phyloP scores from a whole-genome alignment of 192 early-diverging fungal genomes.

The Haplosporangium gracile region DNA sequence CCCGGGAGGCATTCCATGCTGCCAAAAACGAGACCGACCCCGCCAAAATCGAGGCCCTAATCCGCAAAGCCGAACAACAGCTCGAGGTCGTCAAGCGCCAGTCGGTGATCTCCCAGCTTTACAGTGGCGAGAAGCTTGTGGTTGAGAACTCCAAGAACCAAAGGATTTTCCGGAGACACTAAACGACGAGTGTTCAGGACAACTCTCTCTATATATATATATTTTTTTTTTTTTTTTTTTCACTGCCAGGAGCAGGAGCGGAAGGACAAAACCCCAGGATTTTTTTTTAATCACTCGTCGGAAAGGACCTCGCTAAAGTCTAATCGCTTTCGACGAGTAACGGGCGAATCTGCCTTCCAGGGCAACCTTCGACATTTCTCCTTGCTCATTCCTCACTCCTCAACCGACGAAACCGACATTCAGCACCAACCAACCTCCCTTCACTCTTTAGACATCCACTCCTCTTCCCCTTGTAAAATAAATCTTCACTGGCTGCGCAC shows the following conservation, averaged over 20 bases:
- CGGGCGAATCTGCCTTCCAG: background rate
- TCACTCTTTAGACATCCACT: background rate
- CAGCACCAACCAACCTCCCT: background rate
- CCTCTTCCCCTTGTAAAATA: background rate
- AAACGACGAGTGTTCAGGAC: background rate
- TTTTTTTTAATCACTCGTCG: background rate
- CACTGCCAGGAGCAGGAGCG: background rate
- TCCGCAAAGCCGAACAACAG: conserved; percentile 74
- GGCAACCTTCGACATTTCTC: background rate
- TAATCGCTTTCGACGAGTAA: background rate
- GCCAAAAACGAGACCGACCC: conserved; percentile 69
- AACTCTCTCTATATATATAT: no score
- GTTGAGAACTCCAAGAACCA: conserved; percentile 66
- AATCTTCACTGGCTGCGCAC: background rate
- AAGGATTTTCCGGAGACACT: conserved; percentile 35
- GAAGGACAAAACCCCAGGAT: background rate
- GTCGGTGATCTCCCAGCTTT: conserved; percentile 81
- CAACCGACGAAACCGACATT: background rate
- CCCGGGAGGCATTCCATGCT: conserved; percentile 84
- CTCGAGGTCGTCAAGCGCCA: conserved; percentile 84
- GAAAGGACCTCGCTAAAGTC: conserved; percentile 1
- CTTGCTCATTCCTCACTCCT: background rate
- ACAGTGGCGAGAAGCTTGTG: conserved; percentile 76
- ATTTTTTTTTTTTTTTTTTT: background rate
- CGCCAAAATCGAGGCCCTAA: conserved; percentile 62